These are phyloP conservation scores for Penicillium dipodomyicola DNA, from an alignment of 495 filamentous ascomycete species.

Conservation along the genomic window DNA sequence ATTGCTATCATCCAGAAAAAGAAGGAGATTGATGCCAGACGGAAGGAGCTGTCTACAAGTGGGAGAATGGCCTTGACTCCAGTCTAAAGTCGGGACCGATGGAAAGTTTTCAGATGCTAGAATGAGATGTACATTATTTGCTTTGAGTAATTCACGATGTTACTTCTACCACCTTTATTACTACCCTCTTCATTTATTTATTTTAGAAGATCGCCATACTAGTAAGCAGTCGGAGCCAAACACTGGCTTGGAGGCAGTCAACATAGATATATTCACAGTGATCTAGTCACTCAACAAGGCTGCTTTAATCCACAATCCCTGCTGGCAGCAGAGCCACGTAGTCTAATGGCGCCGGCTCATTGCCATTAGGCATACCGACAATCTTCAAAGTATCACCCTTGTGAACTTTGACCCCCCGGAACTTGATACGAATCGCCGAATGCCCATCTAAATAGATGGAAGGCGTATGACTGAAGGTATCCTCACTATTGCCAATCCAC, in stretches of 20 bases:
- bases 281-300: not conserved
- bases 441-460: slow-evolving; percentile 60
- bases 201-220: not conserved
- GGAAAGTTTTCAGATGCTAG: not conserved
- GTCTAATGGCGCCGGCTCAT: slow-evolving; percentile 63
- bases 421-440: slow-evolving; percentile 61
- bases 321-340: slow-evolving; percentile 61
- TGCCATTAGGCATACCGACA: slow-evolving; percentile 55
- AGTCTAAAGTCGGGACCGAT: slow-evolving; percentile 1
- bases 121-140: not conserved
- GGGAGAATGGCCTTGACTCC: not conserved
- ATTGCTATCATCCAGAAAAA: slow-evolving; percentile 6
- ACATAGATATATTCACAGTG: not conserved
- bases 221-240: not conserved
- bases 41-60: not conserved
- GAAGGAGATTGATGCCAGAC: not conserved
- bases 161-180: not conserved
- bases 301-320: slow-evolving; percentile 56
- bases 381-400: slow-evolving; percentile 60
- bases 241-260: not conserved
- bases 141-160: not conserved
- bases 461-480: slow-evolving; percentile 53
- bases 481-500: slow-evolving; percentile 59
- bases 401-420: slow-evolving; percentile 47
- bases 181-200: not conserved